Percentiles rank a stretch among this genome's conserved stretches.
These are phyloP conservation scores for Ascochyta pisi DNA, from an alignment of 2,329 filamentous ascomycete genomes.

Conservation along the genomic window DNA sequence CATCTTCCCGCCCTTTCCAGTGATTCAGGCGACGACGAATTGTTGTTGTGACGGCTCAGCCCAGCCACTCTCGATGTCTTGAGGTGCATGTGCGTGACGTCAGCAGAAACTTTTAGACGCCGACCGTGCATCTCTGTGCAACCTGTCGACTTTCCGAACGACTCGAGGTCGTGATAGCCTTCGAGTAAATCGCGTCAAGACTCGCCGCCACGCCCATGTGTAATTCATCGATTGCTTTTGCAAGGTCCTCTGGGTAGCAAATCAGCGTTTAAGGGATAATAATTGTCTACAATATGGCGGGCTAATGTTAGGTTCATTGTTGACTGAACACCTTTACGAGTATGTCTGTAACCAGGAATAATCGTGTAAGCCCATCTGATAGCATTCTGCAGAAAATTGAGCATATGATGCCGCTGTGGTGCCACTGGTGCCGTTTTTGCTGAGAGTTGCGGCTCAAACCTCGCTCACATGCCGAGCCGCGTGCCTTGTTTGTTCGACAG, in stretches of 20 bases:
- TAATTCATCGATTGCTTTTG: too few relatives aligned
- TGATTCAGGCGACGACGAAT: background rate
- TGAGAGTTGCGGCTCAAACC: background rate
- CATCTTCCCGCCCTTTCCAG: background rate
- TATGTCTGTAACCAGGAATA: too few relatives aligned
- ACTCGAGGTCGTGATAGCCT: background rate
- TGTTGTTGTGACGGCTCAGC: background rate
- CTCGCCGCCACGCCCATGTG: too few relatives aligned
- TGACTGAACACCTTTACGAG: too few relatives aligned
- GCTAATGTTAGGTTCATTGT: too few relatives aligned
- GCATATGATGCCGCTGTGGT: too few relatives aligned
- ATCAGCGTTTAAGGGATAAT: too few relatives aligned
- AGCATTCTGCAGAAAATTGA: too few relatives aligned
- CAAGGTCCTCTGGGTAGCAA: too few relatives aligned
- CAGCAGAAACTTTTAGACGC: slow-evolving; percentile 18
- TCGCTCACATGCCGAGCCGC: background rate
- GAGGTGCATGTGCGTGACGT: slow-evolving; percentile 18
- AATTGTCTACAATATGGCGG: too few relatives aligned
- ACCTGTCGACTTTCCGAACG: background rate
- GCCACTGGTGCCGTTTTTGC: background rate
- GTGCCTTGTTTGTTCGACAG: background rate
- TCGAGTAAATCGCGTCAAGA: too few relatives aligned
- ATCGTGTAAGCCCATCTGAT: too few relatives aligned
- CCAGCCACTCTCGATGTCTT: background rate
- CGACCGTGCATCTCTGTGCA: slow-evolving; percentile 14